phyloP scores from a whole-genome alignment of 305 asterid species.

The Solanum chacoense region DNA sequence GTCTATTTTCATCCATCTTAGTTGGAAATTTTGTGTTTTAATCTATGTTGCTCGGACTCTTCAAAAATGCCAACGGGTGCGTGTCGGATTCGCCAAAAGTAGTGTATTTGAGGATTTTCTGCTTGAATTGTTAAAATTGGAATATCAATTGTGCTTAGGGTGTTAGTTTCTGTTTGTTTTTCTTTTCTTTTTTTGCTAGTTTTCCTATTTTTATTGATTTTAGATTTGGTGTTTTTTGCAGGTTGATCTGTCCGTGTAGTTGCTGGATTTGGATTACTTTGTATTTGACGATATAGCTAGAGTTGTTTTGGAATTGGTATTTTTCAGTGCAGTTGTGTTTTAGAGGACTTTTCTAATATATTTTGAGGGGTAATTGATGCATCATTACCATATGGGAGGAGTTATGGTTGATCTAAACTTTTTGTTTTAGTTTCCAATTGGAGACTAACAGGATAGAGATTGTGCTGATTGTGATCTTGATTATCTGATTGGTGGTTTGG shows the following conservation, averaged over 20 bases:
- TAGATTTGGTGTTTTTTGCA: conserved; percentile 4
- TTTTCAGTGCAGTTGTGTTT: conserved; percentile 13
- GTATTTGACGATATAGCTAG: conserved; percentile 1
- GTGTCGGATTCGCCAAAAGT: too few species aligned
- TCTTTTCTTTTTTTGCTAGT: background rate
- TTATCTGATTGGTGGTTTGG: background rate
- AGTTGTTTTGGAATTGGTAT: conserved; percentile 3
- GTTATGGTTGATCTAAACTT: conserved; percentile 19
- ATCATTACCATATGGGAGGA: conserved; percentile 5
- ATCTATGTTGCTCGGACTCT: background rate
- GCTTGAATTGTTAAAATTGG: background rate
- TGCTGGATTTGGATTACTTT: conserved; percentile 3
- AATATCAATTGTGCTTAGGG: background rate
- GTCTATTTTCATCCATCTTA: background rate
- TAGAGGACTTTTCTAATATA: background rate
- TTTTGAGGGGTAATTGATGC: conserved; percentile 23
- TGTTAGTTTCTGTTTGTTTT: background rate
- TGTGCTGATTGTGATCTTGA: background rate
- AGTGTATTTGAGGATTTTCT: background rate
- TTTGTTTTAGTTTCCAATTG: background rate
- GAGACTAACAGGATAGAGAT: background rate
- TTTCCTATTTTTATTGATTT: background rate
- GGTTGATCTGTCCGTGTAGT: conserved; percentile 1
- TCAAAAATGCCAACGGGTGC: too few species aligned
- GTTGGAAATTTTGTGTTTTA: background rate